phyloP scores from a whole-genome alignment of 768 basidiomycete species.

The Kwoniella dendrophila region DNA sequence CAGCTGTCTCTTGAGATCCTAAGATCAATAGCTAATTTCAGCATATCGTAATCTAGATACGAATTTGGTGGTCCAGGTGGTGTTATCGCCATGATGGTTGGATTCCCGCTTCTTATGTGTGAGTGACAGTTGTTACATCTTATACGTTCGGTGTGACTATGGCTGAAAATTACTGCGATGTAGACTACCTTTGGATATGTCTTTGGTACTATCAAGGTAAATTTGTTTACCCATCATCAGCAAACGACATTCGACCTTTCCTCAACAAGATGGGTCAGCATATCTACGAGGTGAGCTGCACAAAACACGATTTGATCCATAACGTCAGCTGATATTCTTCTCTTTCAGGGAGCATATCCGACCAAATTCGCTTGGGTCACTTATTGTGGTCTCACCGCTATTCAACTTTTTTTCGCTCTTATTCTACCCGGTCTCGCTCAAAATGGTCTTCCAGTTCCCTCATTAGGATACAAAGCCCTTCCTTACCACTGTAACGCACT shows the following conservation, averaged over 20 bases:
- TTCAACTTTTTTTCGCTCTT: conserved; percentile 87
- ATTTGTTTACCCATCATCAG: conserved; percentile 68
- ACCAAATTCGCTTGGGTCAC: conserved; percentile 85
- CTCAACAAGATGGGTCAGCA: conserved; percentile 81
- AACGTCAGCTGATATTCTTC: neutral
- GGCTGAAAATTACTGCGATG: neutral
- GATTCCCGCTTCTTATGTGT: conserved; percentile 92
- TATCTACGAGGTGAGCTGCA: conserved; percentile 67
- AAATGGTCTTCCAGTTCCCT: conserved; percentile 84
- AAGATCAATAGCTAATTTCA: too few species aligned
- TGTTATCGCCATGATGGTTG: conserved; percentile 86
- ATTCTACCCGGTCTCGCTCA: conserved; percentile 89
- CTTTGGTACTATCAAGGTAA: conserved; percentile 92
- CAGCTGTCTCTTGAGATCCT: too few species aligned
- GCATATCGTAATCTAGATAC: conserved; percentile 69
- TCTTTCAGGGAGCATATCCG: conserved; percentile 79
- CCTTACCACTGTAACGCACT: conserved; percentile 97
- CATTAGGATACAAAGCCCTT: conserved; percentile 85
- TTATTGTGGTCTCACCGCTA: conserved; percentile 82
- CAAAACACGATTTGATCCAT: neutral
- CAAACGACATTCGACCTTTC: conserved; percentile 76
- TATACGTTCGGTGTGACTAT: neutral
- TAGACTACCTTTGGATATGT: conserved; percentile 93
- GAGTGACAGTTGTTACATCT: conserved; percentile 17
- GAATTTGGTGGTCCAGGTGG: conserved; percentile 96